phyloP scores from a whole-genome alignment of 2,329 filamentous ascomycete genomes.

The Pseudogymnoascus sp. region DNA sequence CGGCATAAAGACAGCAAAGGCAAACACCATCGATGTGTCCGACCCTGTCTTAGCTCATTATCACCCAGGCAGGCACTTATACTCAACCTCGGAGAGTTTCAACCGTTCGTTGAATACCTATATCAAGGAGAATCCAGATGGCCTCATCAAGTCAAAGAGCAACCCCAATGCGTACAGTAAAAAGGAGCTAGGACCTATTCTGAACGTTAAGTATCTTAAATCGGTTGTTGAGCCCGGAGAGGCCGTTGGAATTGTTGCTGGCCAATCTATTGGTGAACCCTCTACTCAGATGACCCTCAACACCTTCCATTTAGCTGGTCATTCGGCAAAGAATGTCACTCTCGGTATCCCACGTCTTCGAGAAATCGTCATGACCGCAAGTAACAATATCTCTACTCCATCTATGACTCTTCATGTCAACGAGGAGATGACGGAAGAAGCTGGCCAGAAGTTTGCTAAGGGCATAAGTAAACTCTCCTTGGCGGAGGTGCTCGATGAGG shows the following conservation, averaged over 20 bases:
- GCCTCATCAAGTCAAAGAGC: conserved; percentile 44
- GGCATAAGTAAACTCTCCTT: conserved; percentile 80
- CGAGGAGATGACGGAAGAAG: conserved; percentile 56
- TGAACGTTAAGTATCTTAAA: conserved; percentile 86
- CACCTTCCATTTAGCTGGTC: conserved; percentile 98
- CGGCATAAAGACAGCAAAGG: conserved; percentile 62
- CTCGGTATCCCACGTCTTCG: conserved; percentile 93
- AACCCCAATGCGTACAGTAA: conserved; percentile 29
- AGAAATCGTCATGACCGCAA: conserved; percentile 98
- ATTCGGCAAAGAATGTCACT: conserved; percentile 97
- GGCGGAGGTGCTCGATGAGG: conserved; percentile 73
- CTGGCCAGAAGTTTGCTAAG: conserved; percentile 78
- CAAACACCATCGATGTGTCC: conserved; percentile 40
- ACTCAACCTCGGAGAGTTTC: conserved; percentile 85
- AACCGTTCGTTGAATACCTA: conserved; percentile 66
- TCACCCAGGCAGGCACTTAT: conserved; percentile 68
- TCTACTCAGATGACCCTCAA: conserved; percentile 99
- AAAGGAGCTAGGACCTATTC: conserved; percentile 56
- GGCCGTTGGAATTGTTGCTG: conserved; percentile 92
- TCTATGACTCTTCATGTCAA: conserved; percentile 78
- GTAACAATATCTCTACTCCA: conserved; percentile 79
- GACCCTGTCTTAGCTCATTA: conserved; percentile 69
- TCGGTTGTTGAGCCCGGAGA: conserved; percentile 92
- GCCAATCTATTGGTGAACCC: conserved; percentile 92
- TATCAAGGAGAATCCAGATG: conserved; percentile 64